These are phyloP conservation scores for Spongiforma sp. DNA, from an alignment of 1,284 basidiomycete species.

Conservation along the genomic window DNA sequence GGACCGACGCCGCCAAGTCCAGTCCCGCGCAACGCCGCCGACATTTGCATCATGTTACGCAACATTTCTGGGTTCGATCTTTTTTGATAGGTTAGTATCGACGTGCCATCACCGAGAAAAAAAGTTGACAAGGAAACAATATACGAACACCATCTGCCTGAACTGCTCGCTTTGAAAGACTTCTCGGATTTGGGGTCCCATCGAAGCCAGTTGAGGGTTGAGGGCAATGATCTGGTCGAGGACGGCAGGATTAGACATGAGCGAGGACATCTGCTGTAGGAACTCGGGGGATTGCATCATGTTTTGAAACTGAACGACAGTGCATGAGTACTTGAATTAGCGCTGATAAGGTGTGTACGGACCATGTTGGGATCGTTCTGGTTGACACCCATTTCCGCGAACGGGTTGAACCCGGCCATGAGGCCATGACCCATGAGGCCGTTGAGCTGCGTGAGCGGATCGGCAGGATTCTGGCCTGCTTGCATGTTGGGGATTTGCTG, in stretches of 20 bases:
- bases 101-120: background rate
- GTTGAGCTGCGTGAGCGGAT: constrained; percentile 80
- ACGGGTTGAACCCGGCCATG: constrained; percentile 87
- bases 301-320: constrained; percentile 64
- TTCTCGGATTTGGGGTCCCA: constrained; percentile 83
- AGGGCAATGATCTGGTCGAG: constrained; percentile 84
- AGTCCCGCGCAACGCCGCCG: constrained; percentile 57
- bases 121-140: background rate
- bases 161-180: constrained; percentile 85
- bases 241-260: constrained; percentile 82
- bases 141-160: constrained; percentile 76
- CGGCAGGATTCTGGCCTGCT: constrained; percentile 80
- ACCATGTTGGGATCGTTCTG: constrained; percentile 91
- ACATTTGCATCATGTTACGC: constrained; percentile 82
- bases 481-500: constrained; percentile 79
- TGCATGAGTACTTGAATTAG: background rate
- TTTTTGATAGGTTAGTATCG: background rate
- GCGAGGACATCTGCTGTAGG: constrained; percentile 72
- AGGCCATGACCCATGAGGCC: constrained; percentile 71
- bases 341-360: constrained; percentile 29
- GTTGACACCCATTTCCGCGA: constrained; percentile 86
- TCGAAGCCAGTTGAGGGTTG: constrained; percentile 79
- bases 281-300: constrained; percentile 88
- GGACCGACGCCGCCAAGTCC: constrained; percentile 28
- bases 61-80: constrained; percentile 82